Percentiles rank a stretch among this genome's conserved stretches.
Conservation (phyloP, 371 early-diverging fungal genomes). For the Mortierella sp. region DNA sequence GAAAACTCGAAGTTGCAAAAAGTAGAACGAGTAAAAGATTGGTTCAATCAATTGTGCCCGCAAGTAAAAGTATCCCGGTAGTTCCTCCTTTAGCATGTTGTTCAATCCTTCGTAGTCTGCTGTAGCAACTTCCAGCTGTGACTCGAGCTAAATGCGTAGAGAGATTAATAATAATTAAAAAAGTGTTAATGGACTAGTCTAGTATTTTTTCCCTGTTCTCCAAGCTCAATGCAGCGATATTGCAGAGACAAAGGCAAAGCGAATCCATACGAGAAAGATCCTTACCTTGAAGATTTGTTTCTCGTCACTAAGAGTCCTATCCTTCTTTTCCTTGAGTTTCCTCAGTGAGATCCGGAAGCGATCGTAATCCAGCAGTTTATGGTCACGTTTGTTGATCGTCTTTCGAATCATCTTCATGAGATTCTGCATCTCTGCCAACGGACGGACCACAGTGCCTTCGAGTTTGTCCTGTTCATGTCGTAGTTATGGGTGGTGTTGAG, state of each 20-base stretch:
- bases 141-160: constrained; percentile 57
- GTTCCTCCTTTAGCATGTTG: constrained; percentile 72
- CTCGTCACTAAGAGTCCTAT: constrained; percentile 77
- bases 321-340: constrained; percentile 74
- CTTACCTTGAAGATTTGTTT: constrained; percentile 74
- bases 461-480: constrained; percentile 63
- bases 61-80: constrained; percentile 74
- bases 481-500: neutral
- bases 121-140: constrained; percentile 75
- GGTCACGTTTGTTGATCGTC: constrained; percentile 80
- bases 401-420: constrained; percentile 77
- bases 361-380: constrained; percentile 89
- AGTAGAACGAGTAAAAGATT: constrained; percentile 76
- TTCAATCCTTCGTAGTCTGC: constrained; percentile 80
- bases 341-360: constrained; percentile 72
- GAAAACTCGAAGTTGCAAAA: constrained; percentile 74
- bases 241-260: neutral
- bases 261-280: neutral
- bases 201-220: too few species aligned
- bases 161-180: neutral
- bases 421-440: constrained; percentile 71
- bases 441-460: constrained; percentile 77
- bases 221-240: too few species aligned
- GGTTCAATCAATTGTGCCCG: constrained; percentile 76
- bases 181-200: too few species aligned